Base-by-base conservation (phyloP, 768 basidiomycete species). In the Hortiboletus campestris region DNA sequence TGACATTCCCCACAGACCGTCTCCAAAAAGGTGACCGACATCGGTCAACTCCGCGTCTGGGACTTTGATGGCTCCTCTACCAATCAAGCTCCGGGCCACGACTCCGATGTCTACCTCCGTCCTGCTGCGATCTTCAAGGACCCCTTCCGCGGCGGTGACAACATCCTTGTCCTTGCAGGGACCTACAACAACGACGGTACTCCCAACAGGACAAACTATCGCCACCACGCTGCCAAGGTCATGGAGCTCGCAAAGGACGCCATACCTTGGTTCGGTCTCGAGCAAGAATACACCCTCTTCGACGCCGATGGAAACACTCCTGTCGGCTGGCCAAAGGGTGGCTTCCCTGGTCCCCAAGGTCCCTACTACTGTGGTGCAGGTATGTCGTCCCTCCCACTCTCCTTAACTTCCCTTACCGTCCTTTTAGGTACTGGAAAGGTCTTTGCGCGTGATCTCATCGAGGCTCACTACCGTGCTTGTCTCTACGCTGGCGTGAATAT, bases 311-410 rank as follows among this genome's bases (percentile, higher is more conserved):
- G 88, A 63, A 79, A 11, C 38, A 67, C 82, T 58, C 96, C 96
- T 44, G 89, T 80, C 74, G 94, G 93, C 52, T 98, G 97, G 97
- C 97, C 97, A 68, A 94, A 94, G 77, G 94, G 94, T 66, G 97
- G 97, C 76, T 99, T 98, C 88, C 97, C 97, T 59, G 97, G 91
- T 69, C 95, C 97, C 59, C 97, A 99, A 74, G 97, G 97, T 58
- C 97, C 97, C 48, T 98, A 99, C 77, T 99, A 99, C 79, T 99
- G 97, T 69, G 97, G 96, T 79, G 95, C 95, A 73, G 96, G 96
- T 90, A 69, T 59, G 19, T 56, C 17, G 19, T 54, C 31, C 19
- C 17, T 1, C 42, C 0, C 11, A 35, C 20, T 16, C 25, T 25
- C 10, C 46, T 35, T 50, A 36, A 50, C 14, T 19, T 42, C 11